These are phyloP conservation scores for Gracilaria gracilis DNA, from an alignment of 23 red algal genomes.

Conservation along the genomic window DNA sequence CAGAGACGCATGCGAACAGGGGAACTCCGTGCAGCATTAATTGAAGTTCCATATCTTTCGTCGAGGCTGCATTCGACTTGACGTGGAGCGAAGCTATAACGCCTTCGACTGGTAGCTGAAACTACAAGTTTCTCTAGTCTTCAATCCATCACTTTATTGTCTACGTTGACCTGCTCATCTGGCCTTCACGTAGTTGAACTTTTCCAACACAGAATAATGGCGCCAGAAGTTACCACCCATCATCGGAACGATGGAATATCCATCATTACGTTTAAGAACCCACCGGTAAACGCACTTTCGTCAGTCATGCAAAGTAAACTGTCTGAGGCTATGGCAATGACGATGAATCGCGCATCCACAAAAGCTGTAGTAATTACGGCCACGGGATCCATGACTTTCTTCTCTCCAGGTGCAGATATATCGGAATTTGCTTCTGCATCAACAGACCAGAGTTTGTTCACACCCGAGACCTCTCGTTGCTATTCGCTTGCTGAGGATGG, in stretches of 20 bases:
- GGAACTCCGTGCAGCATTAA: background rate
- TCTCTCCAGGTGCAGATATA: constrained; percentile 96
- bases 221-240: background rate
- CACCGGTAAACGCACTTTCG: constrained; percentile 94
- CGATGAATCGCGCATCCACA: constrained; percentile 19
- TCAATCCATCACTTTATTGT: background rate
- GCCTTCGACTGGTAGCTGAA: no score
- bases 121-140: background rate
- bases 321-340: constrained; percentile 52
- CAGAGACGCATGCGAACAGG: background rate
- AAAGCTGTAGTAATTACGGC: constrained; percentile 62
- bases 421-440: constrained; percentile 84
- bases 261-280: constrained; percentile 80
- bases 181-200: background rate
- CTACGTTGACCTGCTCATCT: background rate
- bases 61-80: no score
- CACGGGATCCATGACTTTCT: constrained; percentile 63
- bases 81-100: no score
- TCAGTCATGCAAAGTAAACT: constrained; percentile 63
- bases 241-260: constrained; percentile 52
- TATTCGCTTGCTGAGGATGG: constrained; percentile 53
- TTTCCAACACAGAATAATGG: background rate
- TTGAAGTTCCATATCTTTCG: no score
- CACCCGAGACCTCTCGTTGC: constrained; percentile 65
- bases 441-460: constrained; percentile 26